Conservation (phyloP, 164 flowering plant species). For the Cinnamomum chago region DNA sequence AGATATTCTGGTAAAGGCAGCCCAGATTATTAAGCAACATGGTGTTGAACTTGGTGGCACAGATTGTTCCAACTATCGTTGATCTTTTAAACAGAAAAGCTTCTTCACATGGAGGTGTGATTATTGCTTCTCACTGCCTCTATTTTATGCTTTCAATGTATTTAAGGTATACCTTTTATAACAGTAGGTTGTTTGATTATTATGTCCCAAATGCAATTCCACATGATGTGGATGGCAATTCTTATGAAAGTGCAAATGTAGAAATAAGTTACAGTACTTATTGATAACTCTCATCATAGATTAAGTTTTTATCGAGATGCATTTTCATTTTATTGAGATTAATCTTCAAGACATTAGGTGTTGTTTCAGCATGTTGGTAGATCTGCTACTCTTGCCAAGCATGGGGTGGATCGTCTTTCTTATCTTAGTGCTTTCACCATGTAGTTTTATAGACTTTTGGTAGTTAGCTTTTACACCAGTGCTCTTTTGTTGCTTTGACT, state of each 20-base stretch:
- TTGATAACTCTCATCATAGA: not conserved
- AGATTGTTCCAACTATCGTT: slow-evolving; percentile 18
- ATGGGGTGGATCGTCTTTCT: too few species aligned
- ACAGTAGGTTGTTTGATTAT: not conserved
- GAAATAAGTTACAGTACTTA: not conserved
- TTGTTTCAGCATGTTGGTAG: too few species aligned
- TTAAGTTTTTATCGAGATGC: too few species aligned
- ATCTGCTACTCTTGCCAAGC: too few species aligned
- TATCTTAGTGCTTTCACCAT: too few species aligned
- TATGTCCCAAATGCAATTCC: not conserved
- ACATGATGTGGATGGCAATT: not conserved
- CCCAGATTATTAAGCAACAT: slow-evolving; percentile 59
- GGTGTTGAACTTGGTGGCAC: slow-evolving; percentile 58
- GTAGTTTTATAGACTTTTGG: too few species aligned
- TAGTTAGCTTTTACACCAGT: too few species aligned
- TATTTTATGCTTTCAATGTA: not conserved
- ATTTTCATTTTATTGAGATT: too few species aligned
- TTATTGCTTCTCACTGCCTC: not conserved
- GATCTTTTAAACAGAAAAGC: not conserved
- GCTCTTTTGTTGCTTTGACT: too few species aligned
- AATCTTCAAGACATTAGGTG: too few species aligned
- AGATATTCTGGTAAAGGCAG: slow-evolving; percentile 71
- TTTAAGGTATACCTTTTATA: not conserved
- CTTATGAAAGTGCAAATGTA: not conserved
- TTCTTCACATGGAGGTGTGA: slow-evolving; percentile 4